Base-by-base conservation (phyloP, 148 eudicot genomes). In the Chenopodium album region DNA sequence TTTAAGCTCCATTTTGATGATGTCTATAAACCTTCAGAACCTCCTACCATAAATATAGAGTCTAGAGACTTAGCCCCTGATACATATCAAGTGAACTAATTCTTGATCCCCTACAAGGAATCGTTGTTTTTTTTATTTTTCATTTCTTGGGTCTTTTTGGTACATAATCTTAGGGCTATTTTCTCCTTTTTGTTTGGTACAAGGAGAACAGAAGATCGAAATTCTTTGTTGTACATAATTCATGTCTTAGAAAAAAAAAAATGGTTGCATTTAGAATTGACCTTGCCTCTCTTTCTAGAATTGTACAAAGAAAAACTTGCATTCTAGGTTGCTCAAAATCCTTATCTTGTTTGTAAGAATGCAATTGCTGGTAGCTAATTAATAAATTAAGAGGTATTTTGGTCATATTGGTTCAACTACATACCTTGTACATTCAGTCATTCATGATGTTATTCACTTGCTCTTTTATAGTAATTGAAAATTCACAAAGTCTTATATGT, bases 1-100 rank as follows among this genome's bases (percentile, higher is more conserved):
- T 89, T 92, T 22, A 87, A 86, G 87, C 97, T 92, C 71, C 94
- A 90, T 66, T 95, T 95, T 69, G 98, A 86, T 76, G 97, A 91
- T 83, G 88, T 93, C 12, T 92, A 88, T 76, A 83, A 79, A 76
- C 87, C 85, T 70, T 59, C 85, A 4, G 90, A 86, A 47, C 29
- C 83, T 31, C 11, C 76, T 12, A 79, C 37, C 9, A 10, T 37
- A 62, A 73, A 79, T 41, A 4, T 32, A 22, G 73, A 79, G 26
- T 34, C 73, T 52, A 48, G 64, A 70, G 85, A 84, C 47, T 52
- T 75, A 44, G 80, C 66, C 20, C 32, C 34, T 79, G 82, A 75
- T 66, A 31, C 56, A 62, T 50, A 14, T 32, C 0, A 7, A 59
- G 63, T 77, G 71, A 77, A 76, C 71, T 73, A 41, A 66, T 67